A percentile compares a stretch with the other conserved stretches of the same genome.
Conservation (phyloP, 1,284 basidiomycete species). For the Cutaneotrichosporon sp. region DNA sequence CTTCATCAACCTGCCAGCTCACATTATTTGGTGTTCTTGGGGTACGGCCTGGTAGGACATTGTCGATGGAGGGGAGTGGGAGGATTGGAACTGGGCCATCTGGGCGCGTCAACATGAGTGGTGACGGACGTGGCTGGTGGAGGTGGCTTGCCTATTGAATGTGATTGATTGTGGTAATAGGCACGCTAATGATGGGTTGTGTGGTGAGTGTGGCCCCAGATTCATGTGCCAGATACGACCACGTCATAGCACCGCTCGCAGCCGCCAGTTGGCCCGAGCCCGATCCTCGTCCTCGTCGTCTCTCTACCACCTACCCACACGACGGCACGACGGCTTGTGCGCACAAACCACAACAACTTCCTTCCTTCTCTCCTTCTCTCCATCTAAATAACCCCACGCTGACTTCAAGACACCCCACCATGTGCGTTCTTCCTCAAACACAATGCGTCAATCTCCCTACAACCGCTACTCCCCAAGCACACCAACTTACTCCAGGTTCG, state of each 20-base stretch:
- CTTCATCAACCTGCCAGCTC: slow-evolving; percentile 10
- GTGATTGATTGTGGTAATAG: background rate
- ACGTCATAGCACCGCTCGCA: background rate
- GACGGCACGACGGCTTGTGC: background rate
- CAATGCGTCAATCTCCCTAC: too few relatives aligned
- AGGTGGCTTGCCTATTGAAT: background rate
- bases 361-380: background rate
- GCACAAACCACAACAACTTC: slow-evolving; percentile 2
- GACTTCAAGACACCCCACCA: background rate
- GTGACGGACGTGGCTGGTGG: background rate
- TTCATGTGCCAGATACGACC: background rate
- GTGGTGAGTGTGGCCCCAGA: too few relatives aligned
- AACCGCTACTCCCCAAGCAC: background rate
- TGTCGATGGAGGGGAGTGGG: slow-evolving; percentile 13
- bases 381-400: background rate
- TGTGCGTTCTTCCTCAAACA: background rate
- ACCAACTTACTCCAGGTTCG: slow-evolving; percentile 32
- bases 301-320: too few relatives aligned
- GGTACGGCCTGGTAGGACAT: slow-evolving; percentile 38
- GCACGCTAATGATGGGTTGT: too few relatives aligned
- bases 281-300: too few relatives aligned
- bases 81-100: too few relatives aligned
- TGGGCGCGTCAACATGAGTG: background rate
- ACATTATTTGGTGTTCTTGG: slow-evolving; percentile 40
- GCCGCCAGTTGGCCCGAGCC: too few relatives aligned